Conservation (phyloP, 768 basidiomycete species). For the Amanita muscaria region DNA sequence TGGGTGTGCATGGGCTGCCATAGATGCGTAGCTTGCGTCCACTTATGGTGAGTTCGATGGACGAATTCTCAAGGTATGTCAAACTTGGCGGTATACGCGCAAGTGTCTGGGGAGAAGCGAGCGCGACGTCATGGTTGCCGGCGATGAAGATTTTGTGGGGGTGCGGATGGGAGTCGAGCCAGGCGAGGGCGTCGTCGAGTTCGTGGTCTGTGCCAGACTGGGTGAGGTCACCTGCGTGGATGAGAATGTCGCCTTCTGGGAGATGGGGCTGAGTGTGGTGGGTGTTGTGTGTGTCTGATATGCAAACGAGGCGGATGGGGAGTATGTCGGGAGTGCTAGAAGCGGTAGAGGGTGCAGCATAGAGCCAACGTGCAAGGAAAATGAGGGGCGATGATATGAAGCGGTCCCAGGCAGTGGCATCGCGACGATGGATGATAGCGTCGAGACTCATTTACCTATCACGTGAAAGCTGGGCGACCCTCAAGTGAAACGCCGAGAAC, state of each 20-base stretch:
- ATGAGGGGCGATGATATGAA: constrained; percentile 5
- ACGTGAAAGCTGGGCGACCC: no score
- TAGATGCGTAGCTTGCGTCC: constrained; percentile 1
- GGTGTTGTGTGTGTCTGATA: constrained; percentile 32
- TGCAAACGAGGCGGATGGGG: constrained; percentile 24
- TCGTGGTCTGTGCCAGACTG: constrained; percentile 26
- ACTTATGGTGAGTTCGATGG: background rate
- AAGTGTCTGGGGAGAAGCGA: constrained; percentile 1
- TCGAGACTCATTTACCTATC: constrained; percentile 5
- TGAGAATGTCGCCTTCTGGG: constrained; percentile 31
- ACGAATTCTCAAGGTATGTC: constrained; percentile 4
- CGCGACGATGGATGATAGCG: constrained; percentile 3
- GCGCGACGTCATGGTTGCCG: constrained; percentile 1
- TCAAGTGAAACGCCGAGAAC: no score
- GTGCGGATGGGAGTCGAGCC: constrained; percentile 15
- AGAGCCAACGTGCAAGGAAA: constrained; percentile 4
- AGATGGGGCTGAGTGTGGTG: constrained; percentile 19
- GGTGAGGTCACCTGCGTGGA: constrained; percentile 34
- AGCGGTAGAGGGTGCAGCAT: constrained; percentile 1
- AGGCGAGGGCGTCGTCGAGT: constrained; percentile 20
- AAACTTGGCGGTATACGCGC: constrained; percentile 1
- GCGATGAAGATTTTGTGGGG: constrained; percentile 4
- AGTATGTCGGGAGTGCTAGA: background rate
- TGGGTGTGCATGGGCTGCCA: constrained; percentile 4
- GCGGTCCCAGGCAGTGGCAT: background rate